Conservation (phyloP, 768 basidiomycete species). For the Auricularia heimuer region DNA sequence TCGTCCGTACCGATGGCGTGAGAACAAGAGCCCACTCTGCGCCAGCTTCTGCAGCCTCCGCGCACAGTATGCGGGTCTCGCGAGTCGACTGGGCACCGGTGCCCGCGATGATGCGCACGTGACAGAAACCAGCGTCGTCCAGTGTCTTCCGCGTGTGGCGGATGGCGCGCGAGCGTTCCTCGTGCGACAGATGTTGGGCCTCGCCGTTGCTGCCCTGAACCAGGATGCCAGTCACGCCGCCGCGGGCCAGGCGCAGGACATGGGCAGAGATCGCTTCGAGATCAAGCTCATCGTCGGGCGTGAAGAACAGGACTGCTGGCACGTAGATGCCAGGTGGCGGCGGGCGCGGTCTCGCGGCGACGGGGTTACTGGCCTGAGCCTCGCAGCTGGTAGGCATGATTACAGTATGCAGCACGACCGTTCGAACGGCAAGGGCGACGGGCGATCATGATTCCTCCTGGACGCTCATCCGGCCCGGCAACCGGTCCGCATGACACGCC, state of each 20-base stretch:
- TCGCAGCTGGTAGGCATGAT: too few species aligned
- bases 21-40: slow-evolving; percentile 69
- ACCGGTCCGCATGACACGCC: too few species aligned
- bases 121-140: slow-evolving; percentile 57
- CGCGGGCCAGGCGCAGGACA: slow-evolving; percentile 66
- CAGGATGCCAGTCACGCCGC: slow-evolving; percentile 62
- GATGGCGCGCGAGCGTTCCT: slow-evolving; percentile 58
- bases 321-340: slow-evolving; percentile 67
- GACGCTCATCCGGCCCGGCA: too few species aligned
- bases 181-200: slow-evolving; percentile 65
- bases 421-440: too few species aligned
- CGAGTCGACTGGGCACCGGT: slow-evolving; percentile 74
- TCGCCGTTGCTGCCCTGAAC: slow-evolving; percentile 71
- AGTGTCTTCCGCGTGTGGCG: slow-evolving; percentile 58
- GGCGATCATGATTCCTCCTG: too few species aligned
- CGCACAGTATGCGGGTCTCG: slow-evolving; percentile 60
- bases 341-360: slow-evolving; percentile 12
- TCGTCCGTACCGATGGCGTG: slow-evolving; percentile 39
- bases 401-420: too few species aligned
- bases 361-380: too few species aligned
- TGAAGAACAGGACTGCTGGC: slow-evolving; percentile 68
- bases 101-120: slow-evolving; percentile 67
- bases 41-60: slow-evolving; percentile 72
- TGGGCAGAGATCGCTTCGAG: slow-evolving; percentile 56
- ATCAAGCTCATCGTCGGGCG: slow-evolving; percentile 62